A percentile compares a stretch with the other conserved stretches of the same genome.
Conservation (phyloP, 352 stramenopile genomes). For the Phytopythium litorale region DNA sequence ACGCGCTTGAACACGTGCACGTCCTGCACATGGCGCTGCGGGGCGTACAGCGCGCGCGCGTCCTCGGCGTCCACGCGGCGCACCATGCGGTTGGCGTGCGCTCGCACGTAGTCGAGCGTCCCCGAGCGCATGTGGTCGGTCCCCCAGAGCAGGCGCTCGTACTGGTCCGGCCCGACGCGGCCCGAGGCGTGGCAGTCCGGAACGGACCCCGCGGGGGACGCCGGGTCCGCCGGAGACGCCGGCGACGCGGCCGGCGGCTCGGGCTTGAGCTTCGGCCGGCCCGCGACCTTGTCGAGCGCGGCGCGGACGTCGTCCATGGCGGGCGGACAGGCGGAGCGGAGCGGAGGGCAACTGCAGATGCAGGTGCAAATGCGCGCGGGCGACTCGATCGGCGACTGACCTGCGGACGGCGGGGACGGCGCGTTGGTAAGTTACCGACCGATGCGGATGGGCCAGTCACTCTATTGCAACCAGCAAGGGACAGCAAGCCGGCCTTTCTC, state of each 20-base stretch:
- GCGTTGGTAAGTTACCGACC: too few relatives aligned
- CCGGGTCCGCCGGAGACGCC: not conserved
- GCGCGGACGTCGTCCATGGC: conserved; percentile 1
- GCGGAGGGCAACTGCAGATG: too few relatives aligned
- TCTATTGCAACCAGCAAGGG: too few relatives aligned
- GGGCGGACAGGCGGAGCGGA: not conserved
- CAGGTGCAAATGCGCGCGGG: too few relatives aligned
- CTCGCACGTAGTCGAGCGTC: conserved; percentile 50
- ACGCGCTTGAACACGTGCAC: conserved; percentile 65
- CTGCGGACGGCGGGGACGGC: too few relatives aligned
- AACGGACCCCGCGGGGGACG: not conserved
- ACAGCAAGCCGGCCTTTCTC: too few relatives aligned
- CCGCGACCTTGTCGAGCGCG: not conserved
- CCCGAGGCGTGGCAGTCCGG: not conserved
- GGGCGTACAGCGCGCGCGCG: conserved; percentile 43
- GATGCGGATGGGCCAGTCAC: too few relatives aligned
- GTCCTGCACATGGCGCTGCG: conserved; percentile 55
- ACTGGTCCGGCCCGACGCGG: conserved; percentile 19
- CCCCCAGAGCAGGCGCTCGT: conserved; percentile 42
- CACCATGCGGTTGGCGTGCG: conserved; percentile 45
- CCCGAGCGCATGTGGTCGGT: conserved; percentile 23
- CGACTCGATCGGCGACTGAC: too few relatives aligned
- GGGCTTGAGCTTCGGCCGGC: not conserved
- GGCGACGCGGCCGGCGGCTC: not conserved
- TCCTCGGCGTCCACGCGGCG: conserved; percentile 41